These are phyloP conservation scores for Annulohypoxylon nitens DNA, from an alignment of 495 filamentous ascomycete genomes.

Conservation along the genomic window DNA sequence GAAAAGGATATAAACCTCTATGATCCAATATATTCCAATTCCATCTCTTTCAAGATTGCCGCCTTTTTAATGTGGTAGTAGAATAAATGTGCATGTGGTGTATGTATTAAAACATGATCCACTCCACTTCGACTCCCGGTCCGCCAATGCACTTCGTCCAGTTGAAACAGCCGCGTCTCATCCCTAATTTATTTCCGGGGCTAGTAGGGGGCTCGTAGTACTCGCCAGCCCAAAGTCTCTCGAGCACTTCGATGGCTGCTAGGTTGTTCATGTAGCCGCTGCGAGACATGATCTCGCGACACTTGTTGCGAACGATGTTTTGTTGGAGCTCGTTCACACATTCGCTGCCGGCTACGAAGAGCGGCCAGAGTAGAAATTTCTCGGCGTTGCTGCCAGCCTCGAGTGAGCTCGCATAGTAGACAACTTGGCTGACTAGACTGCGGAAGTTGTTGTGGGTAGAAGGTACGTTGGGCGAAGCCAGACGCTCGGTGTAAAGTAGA, in stretches of 20 bases:
- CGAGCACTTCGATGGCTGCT: conserved; percentile 84
- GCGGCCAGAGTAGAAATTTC: conserved; percentile 93
- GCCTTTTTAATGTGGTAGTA: conserved; percentile 20
- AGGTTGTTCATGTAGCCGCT: conserved; percentile 94
- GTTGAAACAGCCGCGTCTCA: conserved; percentile 68
- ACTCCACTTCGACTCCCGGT: conserved; percentile 77
- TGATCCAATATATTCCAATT: conserved; percentile 37
- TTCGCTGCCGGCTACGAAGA: conserved; percentile 92
- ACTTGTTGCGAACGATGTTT: conserved; percentile 79
- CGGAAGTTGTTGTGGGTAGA: conserved; percentile 85
- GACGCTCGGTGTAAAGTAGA: conserved; percentile 89
- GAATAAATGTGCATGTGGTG: conserved; percentile 17
- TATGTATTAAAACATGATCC: conserved; percentile 78
- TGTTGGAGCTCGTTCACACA: conserved; percentile 87
- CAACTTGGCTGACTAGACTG: conserved; percentile 80
- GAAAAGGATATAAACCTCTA: conserved; percentile 37
- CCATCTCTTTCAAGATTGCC: conserved; percentile 28
- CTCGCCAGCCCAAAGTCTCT: conserved; percentile 80
- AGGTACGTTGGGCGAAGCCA: conserved; percentile 81
- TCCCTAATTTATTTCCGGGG: conserved; percentile 49
- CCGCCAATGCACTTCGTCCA: conserved; percentile 84
- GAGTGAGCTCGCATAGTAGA: conserved; percentile 84
- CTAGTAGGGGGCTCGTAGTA: conserved; percentile 60
- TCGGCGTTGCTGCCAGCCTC: conserved; percentile 74
- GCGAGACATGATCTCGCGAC: conserved; percentile 85